phyloP scores from a whole-genome alignment of 106 monocot species.

The Dioscorea zingiberensis region DNA sequence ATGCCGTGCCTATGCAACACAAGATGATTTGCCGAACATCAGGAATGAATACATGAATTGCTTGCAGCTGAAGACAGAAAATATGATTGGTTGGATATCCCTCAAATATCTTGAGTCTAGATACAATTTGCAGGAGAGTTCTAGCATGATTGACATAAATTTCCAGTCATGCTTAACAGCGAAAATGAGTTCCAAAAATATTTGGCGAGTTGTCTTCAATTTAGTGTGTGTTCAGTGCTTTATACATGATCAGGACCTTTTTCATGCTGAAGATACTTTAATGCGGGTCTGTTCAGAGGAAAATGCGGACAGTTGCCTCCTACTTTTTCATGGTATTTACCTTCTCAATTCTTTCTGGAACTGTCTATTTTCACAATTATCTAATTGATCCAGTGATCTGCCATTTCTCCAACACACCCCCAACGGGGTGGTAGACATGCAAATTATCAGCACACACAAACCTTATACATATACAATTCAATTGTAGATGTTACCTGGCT shows the following conservation, averaged over 20 bases:
- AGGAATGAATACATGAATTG: slow-evolving; percentile 62
- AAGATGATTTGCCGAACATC: slow-evolving; percentile 37
- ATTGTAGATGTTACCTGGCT: no score
- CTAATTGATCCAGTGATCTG: no score
- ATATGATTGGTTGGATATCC: slow-evolving; percentile 68
- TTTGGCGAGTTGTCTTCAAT: slow-evolving; percentile 59
- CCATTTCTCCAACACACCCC: no score
- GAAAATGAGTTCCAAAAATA: slow-evolving; percentile 23
- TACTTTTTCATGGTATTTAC: slow-evolving; percentile 76
- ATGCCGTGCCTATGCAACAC: slow-evolving; percentile 64
- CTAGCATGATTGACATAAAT: slow-evolving; percentile 24
- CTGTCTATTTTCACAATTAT: no score
- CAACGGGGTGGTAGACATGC: no score
- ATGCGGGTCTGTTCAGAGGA: slow-evolving; percentile 37
- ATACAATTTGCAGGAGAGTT: slow-evolving; percentile 33
- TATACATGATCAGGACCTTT: slow-evolving; percentile 51
- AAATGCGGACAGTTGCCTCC: slow-evolving; percentile 58
- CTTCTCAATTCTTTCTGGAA: slow-evolving; percentile 1
- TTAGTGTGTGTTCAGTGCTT: slow-evolving; percentile 51
- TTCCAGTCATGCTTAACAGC: slow-evolving; percentile 15
- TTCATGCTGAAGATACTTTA: slow-evolving; percentile 58
- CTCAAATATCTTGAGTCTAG: slow-evolving; percentile 76
- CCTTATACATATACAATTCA: no score
- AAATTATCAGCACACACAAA: no score
- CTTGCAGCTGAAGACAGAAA: slow-evolving; percentile 41